Percentiles rank a stretch among this genome's conserved stretches.
Evolutionary conservation across 176 grass and related monocot species (phyloP).

Genomic region (Tillandsia fasciculata): DNA sequence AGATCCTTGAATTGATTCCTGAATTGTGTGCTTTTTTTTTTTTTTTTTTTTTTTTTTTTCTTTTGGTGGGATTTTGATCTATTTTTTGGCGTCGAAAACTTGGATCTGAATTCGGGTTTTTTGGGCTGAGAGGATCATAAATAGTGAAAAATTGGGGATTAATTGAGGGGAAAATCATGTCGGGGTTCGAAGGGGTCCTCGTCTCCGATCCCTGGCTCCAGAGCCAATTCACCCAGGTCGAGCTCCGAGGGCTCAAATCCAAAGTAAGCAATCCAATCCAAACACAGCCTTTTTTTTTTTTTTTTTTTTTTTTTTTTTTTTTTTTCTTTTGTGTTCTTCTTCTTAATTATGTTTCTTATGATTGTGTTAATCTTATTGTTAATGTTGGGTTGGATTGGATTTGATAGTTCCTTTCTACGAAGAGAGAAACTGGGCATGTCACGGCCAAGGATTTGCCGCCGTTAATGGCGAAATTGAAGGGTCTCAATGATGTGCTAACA

Average conservation of each 20-base stretch:
- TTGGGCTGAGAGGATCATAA: too few species aligned
- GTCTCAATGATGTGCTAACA: constrained; percentile 54
- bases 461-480: constrained; percentile 77
- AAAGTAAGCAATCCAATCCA: constrained; percentile 40
- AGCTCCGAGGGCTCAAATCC: constrained; percentile 78
- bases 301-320: background rate
- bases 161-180: constrained; percentile 29
- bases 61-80: too few species aligned
- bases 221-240: constrained; percentile 97
- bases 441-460: constrained; percentile 59
- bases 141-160: too few species aligned
- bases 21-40: too few species aligned
- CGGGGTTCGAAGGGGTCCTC: constrained; percentile 70
- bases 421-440: constrained; percentile 62
- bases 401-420: constrained; percentile 56
- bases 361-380: background rate
- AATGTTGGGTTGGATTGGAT: background rate
- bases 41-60: too few species aligned
- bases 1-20: too few species aligned
- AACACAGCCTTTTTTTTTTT: too few species aligned
- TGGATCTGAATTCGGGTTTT: too few species aligned
- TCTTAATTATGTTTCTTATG: background rate
- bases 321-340: background rate
- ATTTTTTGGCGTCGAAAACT: too few species aligned
- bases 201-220: constrained; percentile 97